phyloP scores from a whole-genome alignment of 2,329 filamentous ascomycete species.

The Cryphonectria japonica region DNA sequence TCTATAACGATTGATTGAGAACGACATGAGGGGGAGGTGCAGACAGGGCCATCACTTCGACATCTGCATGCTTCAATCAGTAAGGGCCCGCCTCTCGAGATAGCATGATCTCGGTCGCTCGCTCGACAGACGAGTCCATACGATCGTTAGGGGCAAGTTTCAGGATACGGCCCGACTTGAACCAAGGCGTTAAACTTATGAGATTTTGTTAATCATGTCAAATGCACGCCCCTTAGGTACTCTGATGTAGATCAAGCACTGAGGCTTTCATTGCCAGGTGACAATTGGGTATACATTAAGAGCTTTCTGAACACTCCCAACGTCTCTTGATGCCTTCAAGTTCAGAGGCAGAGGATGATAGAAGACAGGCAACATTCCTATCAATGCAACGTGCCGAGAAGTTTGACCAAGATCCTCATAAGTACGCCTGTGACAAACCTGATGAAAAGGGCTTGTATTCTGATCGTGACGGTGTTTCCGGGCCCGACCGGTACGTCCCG shows the following conservation, averaged over 20 bases:
- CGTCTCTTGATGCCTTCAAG: not conserved
- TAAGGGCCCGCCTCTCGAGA: not conserved
- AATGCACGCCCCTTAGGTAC: not conserved
- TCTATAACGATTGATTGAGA: conserved; percentile 32
- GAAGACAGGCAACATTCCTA: not conserved
- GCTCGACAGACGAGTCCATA: not conserved
- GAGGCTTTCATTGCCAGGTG: not conserved
- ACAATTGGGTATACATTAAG: not conserved
- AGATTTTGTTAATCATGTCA: not conserved
- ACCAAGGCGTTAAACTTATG: not conserved
- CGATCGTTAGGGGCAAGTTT: not conserved
- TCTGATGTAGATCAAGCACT: not conserved
- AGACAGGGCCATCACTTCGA: not conserved
- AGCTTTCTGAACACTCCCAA: not conserved
- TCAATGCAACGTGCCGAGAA: not conserved
- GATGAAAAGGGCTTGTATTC: not conserved
- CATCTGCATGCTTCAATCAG: too few relatives aligned
- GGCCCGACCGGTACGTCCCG: not conserved
- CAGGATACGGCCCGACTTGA: not conserved
- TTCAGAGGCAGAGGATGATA: not conserved
- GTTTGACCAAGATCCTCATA: too few relatives aligned
- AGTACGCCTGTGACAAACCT: not conserved
- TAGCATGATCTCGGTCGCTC: not conserved
- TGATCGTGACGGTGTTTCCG: not conserved
- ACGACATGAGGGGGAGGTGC: not conserved